These are phyloP conservation scores for Zygosaccharomyces pseudobailii DNA, from an alignment of 1,139 yeast species.

Conservation along the genomic window DNA sequence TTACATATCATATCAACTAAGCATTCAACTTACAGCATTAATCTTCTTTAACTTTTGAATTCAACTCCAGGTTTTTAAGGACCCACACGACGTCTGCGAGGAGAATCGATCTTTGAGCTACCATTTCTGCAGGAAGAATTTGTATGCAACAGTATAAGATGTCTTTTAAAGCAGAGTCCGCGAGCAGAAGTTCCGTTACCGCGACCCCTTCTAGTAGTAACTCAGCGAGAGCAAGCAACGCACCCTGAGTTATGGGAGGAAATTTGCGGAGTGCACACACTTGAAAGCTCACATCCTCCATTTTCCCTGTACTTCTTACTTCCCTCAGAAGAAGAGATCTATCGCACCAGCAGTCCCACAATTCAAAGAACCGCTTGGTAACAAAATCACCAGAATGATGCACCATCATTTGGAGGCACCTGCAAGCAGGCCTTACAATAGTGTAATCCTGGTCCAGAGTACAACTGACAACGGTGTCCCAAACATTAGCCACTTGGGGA, in stretches of 20 bases:
- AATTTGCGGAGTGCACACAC: conserved; percentile 7
- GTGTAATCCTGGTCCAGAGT: conserved; percentile 39
- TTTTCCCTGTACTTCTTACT: background rate
- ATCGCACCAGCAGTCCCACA: conserved; percentile 38
- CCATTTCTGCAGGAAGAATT: conserved; percentile 18
- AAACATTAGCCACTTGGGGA: conserved; percentile 63
- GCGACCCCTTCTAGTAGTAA: conserved; percentile 26
- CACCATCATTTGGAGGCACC: conserved; percentile 39
- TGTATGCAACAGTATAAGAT: conserved; percentile 24
- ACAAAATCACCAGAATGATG: conserved; percentile 48
- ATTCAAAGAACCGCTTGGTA: conserved; percentile 41
- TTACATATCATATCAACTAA: too few relatives aligned
- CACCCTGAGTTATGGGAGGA: conserved; percentile 22
- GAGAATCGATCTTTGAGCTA: conserved; percentile 16
- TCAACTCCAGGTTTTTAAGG: background rate
- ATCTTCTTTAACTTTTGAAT: too few relatives aligned
- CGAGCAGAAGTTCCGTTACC: conserved; percentile 19
- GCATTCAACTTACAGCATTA: too few relatives aligned
- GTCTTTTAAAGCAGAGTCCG: conserved; percentile 21
- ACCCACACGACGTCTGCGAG: conserved; percentile 24
- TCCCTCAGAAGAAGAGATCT: conserved; percentile 25
- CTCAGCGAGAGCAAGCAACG: conserved; percentile 20
- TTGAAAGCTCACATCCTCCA: background rate
- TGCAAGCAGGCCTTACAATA: conserved; percentile 36
- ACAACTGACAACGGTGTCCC: conserved; percentile 54